A percentile compares a stretch with the other conserved stretches of the same genome.
Evolutionary conservation across 2,329 filamentous ascomycete species (phyloP).

Genomic region (Penicillium sp.): DNA sequence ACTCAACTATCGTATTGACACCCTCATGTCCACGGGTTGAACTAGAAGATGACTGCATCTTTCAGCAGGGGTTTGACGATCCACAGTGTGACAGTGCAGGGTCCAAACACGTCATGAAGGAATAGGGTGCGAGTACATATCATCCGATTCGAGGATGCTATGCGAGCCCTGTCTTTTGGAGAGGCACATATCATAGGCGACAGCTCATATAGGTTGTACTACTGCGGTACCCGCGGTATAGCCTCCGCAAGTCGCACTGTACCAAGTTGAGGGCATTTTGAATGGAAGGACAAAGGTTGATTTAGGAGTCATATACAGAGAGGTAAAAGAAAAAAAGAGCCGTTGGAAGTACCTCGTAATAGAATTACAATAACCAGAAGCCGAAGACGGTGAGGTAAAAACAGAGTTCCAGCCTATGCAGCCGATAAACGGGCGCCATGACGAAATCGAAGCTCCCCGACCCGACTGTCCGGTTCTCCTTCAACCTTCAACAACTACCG

Average conservation of each 20-base stretch:
- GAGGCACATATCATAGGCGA: neutral
- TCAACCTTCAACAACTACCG: neutral
- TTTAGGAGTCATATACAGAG: neutral
- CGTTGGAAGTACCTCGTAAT: too few relatives aligned
- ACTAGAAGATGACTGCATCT: conserved; percentile 10
- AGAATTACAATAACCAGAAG: too few relatives aligned
- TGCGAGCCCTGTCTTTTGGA: neutral
- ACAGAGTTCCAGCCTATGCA: neutral
- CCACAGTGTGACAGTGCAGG: conserved; percentile 6
- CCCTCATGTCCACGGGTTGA: neutral
- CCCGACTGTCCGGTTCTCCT: neutral
- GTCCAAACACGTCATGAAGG: conserved; percentile 3
- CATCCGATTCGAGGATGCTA: conserved; percentile 10
- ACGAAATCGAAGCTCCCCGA: conserved; percentile 7
- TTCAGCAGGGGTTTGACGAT: conserved; percentile 3
- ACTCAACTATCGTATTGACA: neutral
- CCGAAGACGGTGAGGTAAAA: neutral
- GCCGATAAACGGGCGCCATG: conserved; percentile 1
- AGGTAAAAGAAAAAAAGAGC: neutral
- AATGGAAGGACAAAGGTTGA: neutral
- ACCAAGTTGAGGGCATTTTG: neutral
- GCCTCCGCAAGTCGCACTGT: conserved; percentile 4
- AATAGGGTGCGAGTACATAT: conserved; percentile 10
- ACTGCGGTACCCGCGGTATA: conserved; percentile 9
- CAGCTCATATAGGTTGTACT: conserved; percentile 2